Base-by-base conservation (phyloP, 305 asterid genomes). In the Fraxinus angustifolia region DNA sequence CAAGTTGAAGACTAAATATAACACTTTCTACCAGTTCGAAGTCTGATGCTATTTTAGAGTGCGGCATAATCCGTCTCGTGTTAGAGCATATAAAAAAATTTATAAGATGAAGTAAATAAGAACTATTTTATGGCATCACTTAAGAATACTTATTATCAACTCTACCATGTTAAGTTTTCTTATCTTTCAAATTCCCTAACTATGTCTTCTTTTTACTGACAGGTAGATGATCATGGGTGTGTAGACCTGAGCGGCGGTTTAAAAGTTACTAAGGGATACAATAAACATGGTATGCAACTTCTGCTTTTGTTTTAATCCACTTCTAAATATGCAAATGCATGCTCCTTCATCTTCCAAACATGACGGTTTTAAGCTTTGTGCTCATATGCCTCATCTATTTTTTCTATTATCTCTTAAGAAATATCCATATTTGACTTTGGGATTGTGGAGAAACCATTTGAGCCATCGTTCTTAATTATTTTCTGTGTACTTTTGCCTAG, bases 181-280 rank as follows among this genome's bases (percentile, higher is more conserved):
- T 0, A 30, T 76, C 26, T 33, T 6, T 31, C 83, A 11, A 34
- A 10, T 28, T 71, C 76, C 70, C 45, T 80, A 73, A 80, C 40
- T 67, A 7, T 65, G 74, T 16, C 65, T 17, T 87, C 26, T 73
- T 58, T 28, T 67, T 50, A 85, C 75, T 79, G 65, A 56, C 87
- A 93, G 96, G 96, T 88, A 0, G 89, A 91, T 86, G 83, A 74
- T 26, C 8, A 42, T 16, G 93, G 97, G 16, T 78, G 12, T 31
- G 82, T 91, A 81, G 85, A 90, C 84, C 93, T 93, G 48, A 72
- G 91, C 76, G 87, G 87, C 74, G 2, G 77, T 38, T 87, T 93
- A 19, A 90, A 85, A 83, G 94, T 92, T 19, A 83, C 87, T 3
- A 62, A 80, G 78, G 95, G 95, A 83, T 92, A 88, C 76, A 91